Evolutionary conservation across 106 monocot species (phyloP), one percentile per base, ranked within the genome.

Genomic region (Hemerocallis citrina): DNA sequence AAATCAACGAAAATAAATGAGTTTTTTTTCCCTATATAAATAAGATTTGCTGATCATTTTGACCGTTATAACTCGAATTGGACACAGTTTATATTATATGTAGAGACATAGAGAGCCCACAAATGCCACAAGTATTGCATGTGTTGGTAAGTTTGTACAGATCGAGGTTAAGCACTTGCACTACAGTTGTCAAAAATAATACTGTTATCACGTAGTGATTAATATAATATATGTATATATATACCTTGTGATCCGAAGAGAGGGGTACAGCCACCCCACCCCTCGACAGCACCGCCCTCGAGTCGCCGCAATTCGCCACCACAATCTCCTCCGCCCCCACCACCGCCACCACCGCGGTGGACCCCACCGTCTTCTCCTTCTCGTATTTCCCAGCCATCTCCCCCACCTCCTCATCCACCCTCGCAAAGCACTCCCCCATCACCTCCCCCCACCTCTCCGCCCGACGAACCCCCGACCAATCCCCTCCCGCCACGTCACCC

Each of bases 291-390:
- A 88, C 83, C 24, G 83, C 88, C 32, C 88, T 48, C 8, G 79
- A 88, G 61, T 88, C 83, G 12, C 88, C 88, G 55, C 88, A 88
- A 75, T 88, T 88, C 10, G 77, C 88, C 28, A 88, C 88, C 9
- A 77, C 74, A 56, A 88, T 83, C 43, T 55, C 43, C 51, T 38
- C 23, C 4, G 28, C 7, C 5, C 70, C 83, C 40, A 88, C 74
- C 25, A 83, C 77, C 32, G 83, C 79, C 25, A 83, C 88, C 33
- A 83, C 79, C 27, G 90, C 90, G 28, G 90, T 91, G 33, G 90
- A 91, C 9, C 90, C 90, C 55, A 85, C 74, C 51, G 81, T 90
- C 49, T 27, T 20, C 4, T 37, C 37, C 13, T 14, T 37, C n/a
- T 7, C 54, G 35, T 37, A 20, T 7, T 43, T 49, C 22, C 1